These are phyloP conservation scores for Kurtzmaniella quercitrusa DNA, from an alignment of 1,139 yeast species.

Conservation along the genomic window DNA sequence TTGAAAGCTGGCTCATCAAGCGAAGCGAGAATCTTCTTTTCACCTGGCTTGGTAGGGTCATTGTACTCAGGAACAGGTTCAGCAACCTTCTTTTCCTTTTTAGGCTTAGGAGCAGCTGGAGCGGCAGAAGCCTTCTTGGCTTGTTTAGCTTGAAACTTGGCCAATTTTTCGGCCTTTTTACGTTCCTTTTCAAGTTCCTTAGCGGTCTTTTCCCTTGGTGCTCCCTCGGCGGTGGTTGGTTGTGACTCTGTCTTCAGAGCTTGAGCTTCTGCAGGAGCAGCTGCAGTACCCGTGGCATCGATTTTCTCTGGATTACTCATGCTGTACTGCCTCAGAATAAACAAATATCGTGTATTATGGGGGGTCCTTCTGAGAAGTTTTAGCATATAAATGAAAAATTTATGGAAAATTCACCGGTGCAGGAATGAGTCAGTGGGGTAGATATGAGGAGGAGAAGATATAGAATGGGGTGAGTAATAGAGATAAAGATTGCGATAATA, in stretches of 20 bases:
- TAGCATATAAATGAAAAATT: conserved; percentile 19
- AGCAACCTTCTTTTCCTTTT: conserved; percentile 64
- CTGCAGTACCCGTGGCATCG: conserved; percentile 11
- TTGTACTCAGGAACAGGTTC: conserved; percentile 79
- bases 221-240: conserved; percentile 12
- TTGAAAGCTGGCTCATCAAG: conserved; percentile 91
- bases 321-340: conserved; percentile 4
- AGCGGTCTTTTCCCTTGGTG: conserved; percentile 48
- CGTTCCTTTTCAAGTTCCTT: conserved; percentile 88
- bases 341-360: conserved; percentile 7
- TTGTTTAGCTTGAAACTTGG: conserved; percentile 91
- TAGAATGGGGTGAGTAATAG: neutral
- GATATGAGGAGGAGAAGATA: neutral
- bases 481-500: neutral
- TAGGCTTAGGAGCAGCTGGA: conserved; percentile 50
- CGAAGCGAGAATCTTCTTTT: conserved; percentile 79
- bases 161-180: conserved; percentile 94
- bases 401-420: conserved; percentile 2
- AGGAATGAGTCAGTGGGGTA: neutral
- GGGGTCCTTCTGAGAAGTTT: conserved; percentile 14
- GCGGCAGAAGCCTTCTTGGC: conserved; percentile 61
- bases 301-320: conserved; percentile 7
- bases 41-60: conserved; percentile 83
- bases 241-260: neutral
- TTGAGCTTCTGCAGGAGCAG: conserved; percentile 10